Evolutionary conservation across 2,329 filamentous ascomycete species (phyloP).

Genomic region (Cladosporium sp.): DNA sequence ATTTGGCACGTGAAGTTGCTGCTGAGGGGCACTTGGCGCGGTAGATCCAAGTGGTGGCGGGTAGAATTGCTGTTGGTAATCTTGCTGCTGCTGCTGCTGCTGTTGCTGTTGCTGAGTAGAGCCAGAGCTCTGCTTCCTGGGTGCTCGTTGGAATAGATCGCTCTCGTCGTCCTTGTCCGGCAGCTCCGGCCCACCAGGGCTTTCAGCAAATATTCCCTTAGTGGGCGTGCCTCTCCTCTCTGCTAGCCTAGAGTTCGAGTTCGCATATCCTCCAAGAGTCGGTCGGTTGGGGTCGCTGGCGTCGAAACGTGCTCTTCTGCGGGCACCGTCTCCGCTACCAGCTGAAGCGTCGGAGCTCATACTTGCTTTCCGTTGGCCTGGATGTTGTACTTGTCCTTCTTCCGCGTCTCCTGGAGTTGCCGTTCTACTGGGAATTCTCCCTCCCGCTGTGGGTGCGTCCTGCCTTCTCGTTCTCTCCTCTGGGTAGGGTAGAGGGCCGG

Average conservation of each 20-base stretch:
- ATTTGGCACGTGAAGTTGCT: constrained; percentile 49
- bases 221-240: constrained; percentile 79
- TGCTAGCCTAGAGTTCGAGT: constrained; percentile 54
- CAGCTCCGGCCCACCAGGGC: constrained; percentile 66
- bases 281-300: constrained; percentile 47
- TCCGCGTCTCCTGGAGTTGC: constrained; percentile 26
- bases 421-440: constrained; percentile 20
- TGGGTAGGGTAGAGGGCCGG: constrained; percentile 29
- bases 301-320: constrained; percentile 40
- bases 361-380: constrained; percentile 23
- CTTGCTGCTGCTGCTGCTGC: constrained; percentile 16
- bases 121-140: constrained; percentile 33
- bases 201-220: constrained; percentile 72
- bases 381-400: constrained; percentile 20
- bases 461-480: constrained; percentile 24
- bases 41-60: constrained; percentile 45
- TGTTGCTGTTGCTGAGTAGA: constrained; percentile 6
- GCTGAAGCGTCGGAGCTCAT: constrained; percentile 28
- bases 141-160: constrained; percentile 63
- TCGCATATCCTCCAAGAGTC: constrained; percentile 43
- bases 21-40: constrained; percentile 17
- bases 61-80: constrained; percentile 55
- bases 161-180: constrained; percentile 68
- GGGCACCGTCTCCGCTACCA: constrained; percentile 18
- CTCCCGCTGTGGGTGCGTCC: constrained; percentile 14